Evolutionary conservation across 352 stramenopile genomes (phyloP).

Genomic region (Phytophthora litchii): DNA sequence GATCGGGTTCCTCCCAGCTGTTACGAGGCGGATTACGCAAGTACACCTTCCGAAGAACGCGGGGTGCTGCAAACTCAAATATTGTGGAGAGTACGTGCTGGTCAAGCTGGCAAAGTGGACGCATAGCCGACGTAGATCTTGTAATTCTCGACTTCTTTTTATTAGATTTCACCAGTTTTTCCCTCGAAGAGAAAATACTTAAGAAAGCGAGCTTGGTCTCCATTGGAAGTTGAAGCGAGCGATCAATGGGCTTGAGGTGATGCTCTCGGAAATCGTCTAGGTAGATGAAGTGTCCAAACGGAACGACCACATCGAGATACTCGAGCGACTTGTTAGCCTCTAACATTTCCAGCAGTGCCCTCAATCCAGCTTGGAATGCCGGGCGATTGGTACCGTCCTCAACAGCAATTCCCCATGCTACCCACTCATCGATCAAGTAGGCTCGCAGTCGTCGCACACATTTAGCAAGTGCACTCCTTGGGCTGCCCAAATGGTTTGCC

Average conservation of each 20-base stretch:
- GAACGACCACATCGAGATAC: constrained; percentile 23
- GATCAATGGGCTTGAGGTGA: constrained; percentile 14
- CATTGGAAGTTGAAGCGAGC: not conserved
- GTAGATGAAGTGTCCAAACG: constrained; percentile 17
- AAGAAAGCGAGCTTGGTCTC: constrained; percentile 24
- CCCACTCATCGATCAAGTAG: constrained; percentile 15
- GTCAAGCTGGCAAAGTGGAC: constrained; percentile 11
- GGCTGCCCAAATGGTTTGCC: not conserved
- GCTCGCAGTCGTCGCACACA: constrained; percentile 23
- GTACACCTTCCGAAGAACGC: constrained; percentile 22
- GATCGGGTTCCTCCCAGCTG: constrained; percentile 9
- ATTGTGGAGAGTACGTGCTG: constrained; percentile 20
- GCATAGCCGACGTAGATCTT: not conserved
- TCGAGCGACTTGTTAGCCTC: constrained; percentile 12
- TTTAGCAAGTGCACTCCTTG: constrained; percentile 7
- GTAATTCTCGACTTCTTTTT: constrained; percentile 8
- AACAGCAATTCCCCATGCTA: constrained; percentile 16
- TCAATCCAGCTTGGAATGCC: constrained; percentile 15
- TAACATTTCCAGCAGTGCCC: constrained; percentile 17
- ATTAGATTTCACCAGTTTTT: not conserved
- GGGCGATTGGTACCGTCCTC: constrained; percentile 12
- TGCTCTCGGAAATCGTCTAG: constrained; percentile 13
- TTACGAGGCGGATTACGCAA: constrained; percentile 13
- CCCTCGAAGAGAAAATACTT: constrained; percentile 9
- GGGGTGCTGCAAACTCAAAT: constrained; percentile 14